A percentile compares a stretch with the other conserved stretches of the same genome.
Conservation (phyloP, 257 asterid genomes). For the Solanum ossicruentum region DNA sequence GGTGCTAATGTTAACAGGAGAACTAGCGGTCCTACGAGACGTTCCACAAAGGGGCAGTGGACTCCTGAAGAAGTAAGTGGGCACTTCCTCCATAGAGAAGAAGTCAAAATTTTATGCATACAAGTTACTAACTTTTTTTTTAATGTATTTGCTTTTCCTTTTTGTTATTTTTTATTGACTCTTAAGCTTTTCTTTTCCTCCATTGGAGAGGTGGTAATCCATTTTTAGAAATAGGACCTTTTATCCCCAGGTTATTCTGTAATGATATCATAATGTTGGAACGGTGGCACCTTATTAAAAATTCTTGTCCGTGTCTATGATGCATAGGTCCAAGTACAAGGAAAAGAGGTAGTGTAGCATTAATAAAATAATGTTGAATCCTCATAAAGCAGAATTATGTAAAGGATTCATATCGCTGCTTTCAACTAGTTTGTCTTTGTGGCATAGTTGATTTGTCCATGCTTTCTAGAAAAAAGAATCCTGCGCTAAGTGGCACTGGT, state of each 20-base stretch:
- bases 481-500: background rate
- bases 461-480: background rate
- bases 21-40: conserved; percentile 91
- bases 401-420: background rate
- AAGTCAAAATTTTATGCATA: background rate
- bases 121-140: background rate
- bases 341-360: background rate
- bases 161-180: background rate
- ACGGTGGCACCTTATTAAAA: background rate
- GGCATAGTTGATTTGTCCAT: background rate
- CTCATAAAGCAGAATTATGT: background rate
- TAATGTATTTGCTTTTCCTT: background rate
- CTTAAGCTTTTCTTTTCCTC: background rate
- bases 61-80: conserved; percentile 76
- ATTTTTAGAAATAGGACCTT: background rate
- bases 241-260: background rate
- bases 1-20: conserved; percentile 40
- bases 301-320: background rate
- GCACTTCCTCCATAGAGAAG: background rate
- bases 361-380: background rate
- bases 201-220: background rate
- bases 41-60: conserved; percentile 99
- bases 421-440: background rate
- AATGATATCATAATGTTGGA: background rate
- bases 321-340: background rate